Percentiles rank a stretch among this genome's conserved stretches.
Evolutionary conservation across 495 filamentous ascomycete species (phyloP).

Genomic region (Neurospora tetraspora): DNA sequence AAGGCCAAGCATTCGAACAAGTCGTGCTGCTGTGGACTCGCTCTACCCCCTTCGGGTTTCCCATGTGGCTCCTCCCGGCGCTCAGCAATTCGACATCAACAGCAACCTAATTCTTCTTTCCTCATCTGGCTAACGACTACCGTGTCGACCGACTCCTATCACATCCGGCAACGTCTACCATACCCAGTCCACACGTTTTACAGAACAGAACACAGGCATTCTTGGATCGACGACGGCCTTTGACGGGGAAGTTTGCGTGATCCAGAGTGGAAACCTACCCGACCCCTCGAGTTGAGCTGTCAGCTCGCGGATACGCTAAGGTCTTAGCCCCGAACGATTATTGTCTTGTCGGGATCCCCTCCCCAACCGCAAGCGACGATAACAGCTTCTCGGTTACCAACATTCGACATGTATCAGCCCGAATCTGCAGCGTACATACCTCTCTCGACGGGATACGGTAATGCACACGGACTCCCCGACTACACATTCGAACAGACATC

Average conservation of each 20-base stretch:
- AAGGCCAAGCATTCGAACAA: not conserved
- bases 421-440: slow-evolving; percentile 37
- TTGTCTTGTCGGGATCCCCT: not conserved
- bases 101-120: not conserved
- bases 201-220: not conserved
- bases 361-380: not conserved
- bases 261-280: not conserved
- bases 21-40: not conserved
- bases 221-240: not conserved
- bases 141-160: not conserved
- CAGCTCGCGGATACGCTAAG: not conserved
- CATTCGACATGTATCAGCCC: slow-evolving; percentile 43
- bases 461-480: slow-evolving; percentile 29
- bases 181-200: not conserved
- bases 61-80: not conserved
- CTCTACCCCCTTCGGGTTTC: not conserved
- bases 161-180: not conserved
- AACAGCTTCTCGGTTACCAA: not conserved
- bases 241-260: not conserved
- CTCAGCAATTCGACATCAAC: not conserved
- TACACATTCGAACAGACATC: slow-evolving; percentile 36
- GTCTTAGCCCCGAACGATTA: not conserved
- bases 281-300: not conserved
- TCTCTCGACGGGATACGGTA: slow-evolving; percentile 27
- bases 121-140: not conserved